Percentiles rank a stretch among this genome's conserved stretches.
Conservation (phyloP, 192 early-diverging fungal genomes). For the Rhizoclosmatium globosum region DNA sequence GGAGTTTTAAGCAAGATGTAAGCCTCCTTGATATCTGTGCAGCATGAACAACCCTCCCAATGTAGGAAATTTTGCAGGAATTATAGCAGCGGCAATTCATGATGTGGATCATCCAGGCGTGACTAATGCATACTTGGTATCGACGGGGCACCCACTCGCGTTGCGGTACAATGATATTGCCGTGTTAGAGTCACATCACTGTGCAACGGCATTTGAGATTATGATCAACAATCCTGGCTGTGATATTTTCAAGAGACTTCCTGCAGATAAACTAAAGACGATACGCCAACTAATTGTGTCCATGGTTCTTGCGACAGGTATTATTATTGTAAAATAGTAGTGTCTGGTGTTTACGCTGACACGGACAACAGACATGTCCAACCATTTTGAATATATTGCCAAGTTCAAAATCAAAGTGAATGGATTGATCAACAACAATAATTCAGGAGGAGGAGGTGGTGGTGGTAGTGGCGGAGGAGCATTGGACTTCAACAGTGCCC, state of each 20-base stretch:
- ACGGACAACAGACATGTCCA: constrained; percentile 56
- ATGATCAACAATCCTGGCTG: constrained; percentile 48
- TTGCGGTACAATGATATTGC: constrained; percentile 58
- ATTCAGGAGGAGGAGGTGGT: neutral
- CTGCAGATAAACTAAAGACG: constrained; percentile 55
- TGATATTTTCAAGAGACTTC: constrained; percentile 56
- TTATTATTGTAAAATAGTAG: neutral
- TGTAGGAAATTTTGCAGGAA: constrained; percentile 43
- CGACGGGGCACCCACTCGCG: constrained; percentile 43
- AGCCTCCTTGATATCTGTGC: neutral
- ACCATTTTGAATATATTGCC: constrained; percentile 66
- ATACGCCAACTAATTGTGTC: constrained; percentile 49
- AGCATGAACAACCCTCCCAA: neutral
- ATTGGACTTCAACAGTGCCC: constrained; percentile 49
- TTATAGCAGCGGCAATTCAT: constrained; percentile 51
- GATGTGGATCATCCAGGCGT: constrained; percentile 61
- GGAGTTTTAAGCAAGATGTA: constrained; percentile 42
- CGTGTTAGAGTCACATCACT: constrained; percentile 65
- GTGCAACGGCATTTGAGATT: constrained; percentile 58
- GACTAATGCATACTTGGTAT: constrained; percentile 59
- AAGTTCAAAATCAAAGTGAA: constrained; percentile 67
- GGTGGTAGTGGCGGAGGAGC: constrained; percentile 2
- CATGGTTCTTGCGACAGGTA: constrained; percentile 55
- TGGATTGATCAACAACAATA: neutral
- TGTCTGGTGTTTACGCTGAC: constrained; percentile 43